Evolutionary conservation across 169 alveolate genomes (phyloP), one percentile per base, ranked within the genome.

Genomic region (Miamiensis avidus): DNA sequence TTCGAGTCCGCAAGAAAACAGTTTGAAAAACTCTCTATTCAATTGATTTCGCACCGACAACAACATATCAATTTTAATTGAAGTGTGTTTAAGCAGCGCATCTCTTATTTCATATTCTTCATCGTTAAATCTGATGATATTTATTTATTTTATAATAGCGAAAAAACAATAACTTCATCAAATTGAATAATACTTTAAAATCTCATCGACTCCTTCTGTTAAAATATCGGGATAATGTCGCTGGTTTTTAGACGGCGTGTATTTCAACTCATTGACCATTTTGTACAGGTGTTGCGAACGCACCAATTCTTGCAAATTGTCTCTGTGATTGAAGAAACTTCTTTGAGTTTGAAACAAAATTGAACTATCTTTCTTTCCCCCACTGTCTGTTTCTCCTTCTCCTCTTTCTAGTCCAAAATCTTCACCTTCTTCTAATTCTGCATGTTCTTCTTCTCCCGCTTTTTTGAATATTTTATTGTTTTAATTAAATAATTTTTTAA

Each of bases 21-120:
- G 4, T 29, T 34, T 34, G 65, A 49, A 79, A 29, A 49, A 79
- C 29, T 64, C 32, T 29, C 74, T 34, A 27, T 34, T 28, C n/a
- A 79, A 64, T 30, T 79, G 76, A 26, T 79, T 49, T 49, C 64
- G 29, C 20, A 79, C 76, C 30, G 29, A 49, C 0, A 26, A 25
- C 1, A 79, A 15, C 84, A 79, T 79, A 25, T 34, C 11, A 11
- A 79, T 20, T 30, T 74, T 79, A 6, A 34, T 33, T 1, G 34
- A 0, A 49, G 34, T 34, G 64, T 74, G 65, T n/a, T 79, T 79
- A 0, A 79, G 26, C 6, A 79, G 65, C 29, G 84, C 84, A 65
- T 79, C 84, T 49, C 84, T 34, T 11, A 79, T 79, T 49, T 79
- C 74, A 16, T 79, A 34, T 25, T 79, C 76, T 79, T 79, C 73